Evolutionary conservation across 495 filamentous ascomycete species (phyloP).

Genomic region (Ramalina peruviana): DNA sequence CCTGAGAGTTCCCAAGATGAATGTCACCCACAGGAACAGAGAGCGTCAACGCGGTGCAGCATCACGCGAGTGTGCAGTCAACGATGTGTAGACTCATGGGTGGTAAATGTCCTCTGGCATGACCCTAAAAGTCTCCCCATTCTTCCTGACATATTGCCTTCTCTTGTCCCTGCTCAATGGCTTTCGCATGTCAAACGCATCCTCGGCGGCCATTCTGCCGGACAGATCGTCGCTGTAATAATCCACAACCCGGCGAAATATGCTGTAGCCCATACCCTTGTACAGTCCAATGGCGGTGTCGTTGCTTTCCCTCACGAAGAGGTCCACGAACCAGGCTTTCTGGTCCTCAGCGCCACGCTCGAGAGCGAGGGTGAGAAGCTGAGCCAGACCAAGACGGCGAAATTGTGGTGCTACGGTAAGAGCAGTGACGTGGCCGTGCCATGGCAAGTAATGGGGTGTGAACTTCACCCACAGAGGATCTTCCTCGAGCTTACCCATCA

Average conservation of each 20-base stretch:
- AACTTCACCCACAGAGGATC: constrained; percentile 56
- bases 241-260: constrained; percentile 74
- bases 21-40: too few relatives aligned
- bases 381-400: constrained; percentile 74
- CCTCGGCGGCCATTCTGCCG: constrained; percentile 45
- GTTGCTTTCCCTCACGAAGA: constrained; percentile 85
- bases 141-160: constrained; percentile 58
- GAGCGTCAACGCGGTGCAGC: too few relatives aligned
- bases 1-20: too few relatives aligned
- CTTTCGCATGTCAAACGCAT: constrained; percentile 96
- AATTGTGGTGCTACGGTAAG: constrained; percentile 81
- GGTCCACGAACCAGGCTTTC: constrained; percentile 86
- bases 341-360: constrained; percentile 66
- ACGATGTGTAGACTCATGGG: background rate
- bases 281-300: constrained; percentile 78
- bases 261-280: constrained; percentile 71
- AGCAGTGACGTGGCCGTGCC: constrained; percentile 96
- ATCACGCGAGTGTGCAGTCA: too few relatives aligned
- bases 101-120: constrained; percentile 68
- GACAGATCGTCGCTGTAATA: constrained; percentile 81
- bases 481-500: constrained; percentile 92
- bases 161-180: constrained; percentile 72
- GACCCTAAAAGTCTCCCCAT: constrained; percentile 73
- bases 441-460: constrained; percentile 80
- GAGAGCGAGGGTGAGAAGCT: constrained; percentile 60